A percentile compares a stretch with the other conserved stretches of the same genome.
Evolutionary conservation across 495 filamentous ascomycete genomes (phyloP).

Genomic region (Trichoderma virens): DNA sequence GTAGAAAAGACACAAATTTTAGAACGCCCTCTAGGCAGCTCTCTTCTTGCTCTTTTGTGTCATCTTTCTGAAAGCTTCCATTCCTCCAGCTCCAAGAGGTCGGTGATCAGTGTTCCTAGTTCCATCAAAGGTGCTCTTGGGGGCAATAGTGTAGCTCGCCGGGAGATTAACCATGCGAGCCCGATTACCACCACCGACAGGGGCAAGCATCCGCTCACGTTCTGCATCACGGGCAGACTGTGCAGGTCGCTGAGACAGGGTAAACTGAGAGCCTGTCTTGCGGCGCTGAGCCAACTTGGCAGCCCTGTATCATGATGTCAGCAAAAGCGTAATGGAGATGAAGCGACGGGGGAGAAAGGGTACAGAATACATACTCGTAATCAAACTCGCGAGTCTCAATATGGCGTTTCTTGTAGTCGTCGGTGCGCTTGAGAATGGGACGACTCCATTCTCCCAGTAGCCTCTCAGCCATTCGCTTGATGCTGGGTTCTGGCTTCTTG

Average conservation of each 20-base stretch:
- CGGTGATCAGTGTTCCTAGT: constrained; percentile 32
- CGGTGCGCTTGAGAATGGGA: constrained; percentile 86
- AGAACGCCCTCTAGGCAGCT: constrained; percentile 6
- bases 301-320: constrained; percentile 32
- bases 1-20: not conserved
- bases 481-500: constrained; percentile 72
- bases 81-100: constrained; percentile 63
- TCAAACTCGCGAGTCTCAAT: constrained; percentile 48
- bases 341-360: too few species aligned
- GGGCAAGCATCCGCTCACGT: constrained; percentile 62
- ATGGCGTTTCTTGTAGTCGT: constrained; percentile 80
- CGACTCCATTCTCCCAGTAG: constrained; percentile 91
- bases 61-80: constrained; percentile 78
- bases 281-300: constrained; percentile 42
- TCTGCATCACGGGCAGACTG: constrained; percentile 49
- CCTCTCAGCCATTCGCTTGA: constrained; percentile 89
- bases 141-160: constrained; percentile 75
- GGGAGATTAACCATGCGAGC: constrained; percentile 62
- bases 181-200: constrained; percentile 57
- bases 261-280: constrained; percentile 32
- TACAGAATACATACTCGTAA: constrained; percentile 34
- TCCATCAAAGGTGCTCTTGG: constrained; percentile 49
- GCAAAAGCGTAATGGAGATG: constrained; percentile 8
- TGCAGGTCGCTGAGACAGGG: constrained; percentile 37
- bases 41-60: constrained; percentile 61